Evolutionary conservation across 2,329 filamentous ascomycete genomes (phyloP).

Genomic region (Pseudogymnoascus sp.): DNA sequence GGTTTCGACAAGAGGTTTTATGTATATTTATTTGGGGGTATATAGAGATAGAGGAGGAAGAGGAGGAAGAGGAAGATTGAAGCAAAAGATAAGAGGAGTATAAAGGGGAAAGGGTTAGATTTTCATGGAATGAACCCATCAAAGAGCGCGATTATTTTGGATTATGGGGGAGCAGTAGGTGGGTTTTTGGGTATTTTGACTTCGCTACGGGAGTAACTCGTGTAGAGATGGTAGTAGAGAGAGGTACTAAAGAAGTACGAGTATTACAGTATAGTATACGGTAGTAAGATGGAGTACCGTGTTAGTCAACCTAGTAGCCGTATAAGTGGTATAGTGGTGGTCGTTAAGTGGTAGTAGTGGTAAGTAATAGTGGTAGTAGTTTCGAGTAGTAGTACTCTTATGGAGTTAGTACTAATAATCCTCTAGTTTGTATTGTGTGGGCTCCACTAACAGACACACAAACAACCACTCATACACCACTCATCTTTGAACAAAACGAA

Average conservation of each 20-base stretch:
- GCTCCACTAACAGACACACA: neutral
- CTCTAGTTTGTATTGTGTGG: neutral
- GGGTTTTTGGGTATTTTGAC: neutral
- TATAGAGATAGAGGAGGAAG: neutral
- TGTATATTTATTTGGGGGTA: neutral
- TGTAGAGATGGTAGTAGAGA: neutral
- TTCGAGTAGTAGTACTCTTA: neutral
- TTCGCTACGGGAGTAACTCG: constrained; percentile 4
- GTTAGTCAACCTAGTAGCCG: neutral
- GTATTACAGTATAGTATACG: neutral
- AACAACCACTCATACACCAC: too few relatives aligned
- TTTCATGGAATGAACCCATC: neutral
- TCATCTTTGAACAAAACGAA: too few relatives aligned
- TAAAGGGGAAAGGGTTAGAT: neutral
- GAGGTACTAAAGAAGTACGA: neutral
- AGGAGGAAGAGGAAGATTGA: neutral
- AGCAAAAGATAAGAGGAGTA: neutral
- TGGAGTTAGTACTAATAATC: neutral
- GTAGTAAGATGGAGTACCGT: neutral
- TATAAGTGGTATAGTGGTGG: neutral
- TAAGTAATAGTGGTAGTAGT: neutral
- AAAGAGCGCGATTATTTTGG: constrained; percentile 5
- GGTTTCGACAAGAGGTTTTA: neutral
- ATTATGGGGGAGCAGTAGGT: neutral
- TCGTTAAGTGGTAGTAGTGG: neutral